Evolutionary conservation across 1,284 basidiomycete species (phyloP), one percentile per base, ranked within the genome.

Genomic region (Ceratobasidium sp.): DNA sequence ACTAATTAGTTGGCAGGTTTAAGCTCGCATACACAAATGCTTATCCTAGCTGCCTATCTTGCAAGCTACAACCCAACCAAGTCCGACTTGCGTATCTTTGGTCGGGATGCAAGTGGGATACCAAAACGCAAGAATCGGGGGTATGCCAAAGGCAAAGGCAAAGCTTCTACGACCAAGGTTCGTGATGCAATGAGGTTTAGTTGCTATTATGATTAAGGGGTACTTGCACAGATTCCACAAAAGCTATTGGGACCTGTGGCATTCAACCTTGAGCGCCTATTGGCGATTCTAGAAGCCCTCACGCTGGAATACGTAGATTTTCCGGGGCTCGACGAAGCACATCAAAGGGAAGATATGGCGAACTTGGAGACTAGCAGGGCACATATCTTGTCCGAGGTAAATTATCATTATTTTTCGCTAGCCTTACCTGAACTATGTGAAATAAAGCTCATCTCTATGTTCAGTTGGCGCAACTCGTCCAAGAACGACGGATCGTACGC

Each of bases 61-160:
- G 95, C 95, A 1, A 94, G 93, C 60, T 94, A 92, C 76, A 98
- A 98, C 82, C 95, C 96, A 0, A 83, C 91, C 0, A 92, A 91
- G 80, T 91, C 90, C 6, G 96, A 98, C 82, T 75, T 94, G 79
- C 86, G 92, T 37, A 91, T 96, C 87, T 95, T 96, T 83, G 92
- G 92, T 5, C 78, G 85, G 39, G 82, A 71, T 82, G 92, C 15
- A 90, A 90, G 0, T 81, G 89, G 39, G 90, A 92, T 75, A 91
- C 92, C 80, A 89, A 90, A 78, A 91, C 90, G 90, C 77, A 85
- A 85, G 77, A 85, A 84, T 77, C 84, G 85, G 5, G 86, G 86
- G 7, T 75, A 80, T 33, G 80, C 79, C 86, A 76, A 84, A 84
- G 60, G 53, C n/a, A 56, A 60, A 39, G 68, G 76, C 2, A 77